Evolutionary conservation across 2,329 filamentous ascomycete species (phyloP), one percentile per base, ranked within the genome.

Genomic region (Mycosphaerelloides madeirae): DNA sequence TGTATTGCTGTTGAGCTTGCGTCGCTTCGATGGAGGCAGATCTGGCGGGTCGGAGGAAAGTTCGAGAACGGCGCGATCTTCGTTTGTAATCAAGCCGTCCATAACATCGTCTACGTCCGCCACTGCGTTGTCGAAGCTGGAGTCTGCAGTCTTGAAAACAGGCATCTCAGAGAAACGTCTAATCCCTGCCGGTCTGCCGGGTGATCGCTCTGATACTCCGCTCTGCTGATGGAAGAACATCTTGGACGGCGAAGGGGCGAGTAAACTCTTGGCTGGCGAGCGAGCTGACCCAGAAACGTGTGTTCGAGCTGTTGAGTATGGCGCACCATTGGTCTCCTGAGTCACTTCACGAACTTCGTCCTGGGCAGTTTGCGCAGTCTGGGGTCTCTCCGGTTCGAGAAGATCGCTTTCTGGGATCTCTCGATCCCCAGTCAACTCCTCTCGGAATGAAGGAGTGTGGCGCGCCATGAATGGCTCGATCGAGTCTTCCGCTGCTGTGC

Each of bases 261-360:
- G 38, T 25, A 35, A 41, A 7, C 33, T 15, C 54, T 60, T 46
- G 15, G 31, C 38, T 2, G 59, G 56, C n/a, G 57, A 59, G 13
- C 45, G 48, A 15, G 45, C 48, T 19, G 49, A 63, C 6, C 46
- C 50, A 13, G 62, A 61, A 6, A 65, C 54, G 34, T 70, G 63
- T 32, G 70, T 68, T 36, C 59, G 62, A 14, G 68, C 69, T n/a
- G 68, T 65, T 3, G 61, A 61, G 43, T 55, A 64, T 1, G 54
- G 51, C 8, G 44, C 46, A n/a, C 41, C 45, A 29, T 38, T 53
- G 22, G 36, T 36, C 11, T 56, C 38, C 43, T 55, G 41, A 22
- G 28, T 48, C 28, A 41, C 47, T 11, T 44, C 46, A 13, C 48
- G 37, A 2, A 40, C 41, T n/a, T 33, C 35, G 3, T 32, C 39